Evolutionary conservation across 2,329 filamentous ascomycete species (phyloP).

Genomic region (Aspergillus intermedius): DNA sequence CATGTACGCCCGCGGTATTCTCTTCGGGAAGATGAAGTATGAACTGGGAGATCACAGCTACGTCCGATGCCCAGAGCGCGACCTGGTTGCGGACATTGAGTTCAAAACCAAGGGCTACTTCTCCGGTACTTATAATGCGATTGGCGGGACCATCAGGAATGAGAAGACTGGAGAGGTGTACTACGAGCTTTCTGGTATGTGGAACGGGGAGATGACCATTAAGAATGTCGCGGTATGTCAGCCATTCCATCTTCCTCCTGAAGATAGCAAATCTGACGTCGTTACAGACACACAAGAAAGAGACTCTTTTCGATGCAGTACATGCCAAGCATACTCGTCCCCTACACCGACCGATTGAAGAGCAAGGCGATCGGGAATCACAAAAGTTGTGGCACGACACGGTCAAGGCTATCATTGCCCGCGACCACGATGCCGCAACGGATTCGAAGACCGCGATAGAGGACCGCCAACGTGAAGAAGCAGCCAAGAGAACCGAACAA

Average conservation of each 20-base stretch:
- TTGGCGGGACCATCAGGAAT: constrained; percentile 84
- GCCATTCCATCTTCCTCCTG: neutral
- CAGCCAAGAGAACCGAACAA: constrained; percentile 68
- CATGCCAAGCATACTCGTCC: constrained; percentile 71
- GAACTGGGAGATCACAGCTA: constrained; percentile 95
- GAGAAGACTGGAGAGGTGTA: constrained; percentile 77
- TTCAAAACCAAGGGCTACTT: constrained; percentile 99
- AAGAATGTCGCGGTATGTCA: constrained; percentile 61
- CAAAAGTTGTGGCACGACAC: constrained; percentile 81
- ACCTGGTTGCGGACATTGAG: constrained; percentile 82
- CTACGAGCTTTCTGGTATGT: constrained; percentile 87
- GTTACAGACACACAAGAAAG: constrained; percentile 73
- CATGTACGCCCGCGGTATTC: constrained; percentile 95
- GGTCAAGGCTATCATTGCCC: constrained; percentile 70
- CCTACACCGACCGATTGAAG: constrained; percentile 65
- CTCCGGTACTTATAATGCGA: constrained; percentile 90
- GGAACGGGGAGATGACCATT: constrained; percentile 92
- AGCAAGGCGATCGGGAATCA: constrained; percentile 86
- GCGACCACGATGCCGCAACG: constrained; percentile 82
- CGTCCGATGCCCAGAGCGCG: constrained; percentile 81
- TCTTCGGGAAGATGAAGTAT: constrained; percentile 99
- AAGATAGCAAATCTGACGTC: neutral
- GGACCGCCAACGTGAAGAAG: constrained; percentile 83
- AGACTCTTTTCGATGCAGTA: constrained; percentile 81
- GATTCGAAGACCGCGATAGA: constrained; percentile 96